phyloP scores from a whole-genome alignment of 306 rosid genomes.

The Phaseolus lunatus region DNA sequence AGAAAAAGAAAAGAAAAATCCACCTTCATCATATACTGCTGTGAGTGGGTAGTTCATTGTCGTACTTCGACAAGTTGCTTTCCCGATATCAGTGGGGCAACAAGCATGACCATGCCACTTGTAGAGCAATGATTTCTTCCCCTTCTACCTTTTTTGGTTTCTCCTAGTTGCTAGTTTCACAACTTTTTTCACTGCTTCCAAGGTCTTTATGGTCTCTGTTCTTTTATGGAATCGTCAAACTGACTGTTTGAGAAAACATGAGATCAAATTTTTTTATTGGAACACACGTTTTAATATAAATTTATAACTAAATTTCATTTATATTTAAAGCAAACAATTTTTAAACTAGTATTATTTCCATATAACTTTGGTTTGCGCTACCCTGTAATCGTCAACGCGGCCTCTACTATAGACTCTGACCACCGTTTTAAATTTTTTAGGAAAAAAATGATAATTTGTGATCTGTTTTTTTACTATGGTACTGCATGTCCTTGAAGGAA shows the following conservation, averaged over 20 bases:
- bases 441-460: not conserved
- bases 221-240: conserved; percentile 12
- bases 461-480: conserved; percentile 36
- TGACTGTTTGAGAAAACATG: not conserved
- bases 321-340: not conserved
- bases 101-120: conserved; percentile 36
- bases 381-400: conserved; percentile 1
- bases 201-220: not conserved
- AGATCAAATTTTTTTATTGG: not conserved
- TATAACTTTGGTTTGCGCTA: conserved; percentile 1
- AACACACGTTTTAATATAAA: not conserved
- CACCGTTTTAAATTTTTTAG: not conserved
- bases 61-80: conserved; percentile 32
- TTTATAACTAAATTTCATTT: not conserved
- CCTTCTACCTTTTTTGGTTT: conserved; percentile 42
- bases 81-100: conserved; percentile 27
- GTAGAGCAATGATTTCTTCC: conserved; percentile 37
- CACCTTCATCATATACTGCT: conserved; percentile 21
- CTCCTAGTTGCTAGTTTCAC: conserved; percentile 20
- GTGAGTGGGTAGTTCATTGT: conserved; percentile 33
- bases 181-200: conserved; percentile 35
- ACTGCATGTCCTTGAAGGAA: conserved; percentile 60
- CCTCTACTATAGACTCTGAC: not conserved
- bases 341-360: conserved; percentile 14
- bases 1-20: not conserved